Evolutionary conservation across 176 grass and related monocot genomes (phyloP), one percentile per base, ranked within the genome.

Genomic region (Aegilops tauschii): DNA sequence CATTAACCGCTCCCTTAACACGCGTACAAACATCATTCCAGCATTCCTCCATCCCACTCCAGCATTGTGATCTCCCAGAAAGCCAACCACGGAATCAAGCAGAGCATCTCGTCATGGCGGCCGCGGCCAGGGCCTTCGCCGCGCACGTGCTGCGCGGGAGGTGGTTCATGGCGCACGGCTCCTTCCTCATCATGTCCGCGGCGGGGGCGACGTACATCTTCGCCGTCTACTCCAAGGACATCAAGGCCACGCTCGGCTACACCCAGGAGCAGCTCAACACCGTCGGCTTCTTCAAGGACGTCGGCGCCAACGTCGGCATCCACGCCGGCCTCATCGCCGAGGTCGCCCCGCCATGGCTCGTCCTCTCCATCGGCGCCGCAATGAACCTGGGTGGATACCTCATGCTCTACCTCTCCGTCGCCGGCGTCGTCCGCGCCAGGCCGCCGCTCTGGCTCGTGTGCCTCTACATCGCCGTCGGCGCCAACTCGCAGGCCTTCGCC

Each of bases 401-500:
- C 68, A 92, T 92, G 91, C 56, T 92, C 69, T 92, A 92, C 84
- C 87, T 92, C 76, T 79, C 91, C 39, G 84, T 87, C 87, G 62
- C 91, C n/a, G 87, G 76, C 20, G 50, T 21, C 0, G 69, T 16
- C 75, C 25, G 47, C 2, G n/a, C 47, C 8, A 0, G 7, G 4
- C 30, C 87, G 2, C 84, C 65, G 9, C 75, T 89, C 8, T 94
- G 90, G 95, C 80, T 90, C 64, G 84, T 94, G 28, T 97, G 92
- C 88, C 67, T 97, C 40, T 94, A 90, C 76, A 97, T 97, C 81
- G 91, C 87, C 39, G 76, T 94, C 37, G 95, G 95, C 30, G 90
- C 95, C 35, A 97, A 97, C 83, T 97, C 95, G 18, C 95, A 97
- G 88, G 69, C 92, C 10, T 97, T 97, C 61, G 83, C 95, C 76